Evolutionary conservation across 83 land plant genomes (phyloP).

Genomic region (Diphasiastrum complanatum): DNA sequence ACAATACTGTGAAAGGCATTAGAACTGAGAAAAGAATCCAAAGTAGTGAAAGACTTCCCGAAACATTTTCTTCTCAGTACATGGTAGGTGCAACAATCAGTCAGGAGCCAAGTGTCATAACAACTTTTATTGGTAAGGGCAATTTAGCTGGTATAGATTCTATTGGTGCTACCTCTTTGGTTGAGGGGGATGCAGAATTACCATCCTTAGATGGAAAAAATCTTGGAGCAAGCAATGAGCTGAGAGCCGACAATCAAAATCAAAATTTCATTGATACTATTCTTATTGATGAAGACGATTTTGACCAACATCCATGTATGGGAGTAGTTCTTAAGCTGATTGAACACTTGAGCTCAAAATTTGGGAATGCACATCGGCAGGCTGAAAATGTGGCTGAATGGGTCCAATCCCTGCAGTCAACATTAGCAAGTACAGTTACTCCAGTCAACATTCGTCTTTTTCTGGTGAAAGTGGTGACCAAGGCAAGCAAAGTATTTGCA

Average conservation of each 20-base stretch:
- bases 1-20: slow-evolving; percentile 29
- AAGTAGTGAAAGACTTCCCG: slow-evolving; percentile 1
- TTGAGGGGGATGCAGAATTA: slow-evolving; percentile 1
- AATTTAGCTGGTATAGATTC: slow-evolving; percentile 9
- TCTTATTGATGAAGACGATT: slow-evolving; percentile 44
- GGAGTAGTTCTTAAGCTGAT: slow-evolving; percentile 31
- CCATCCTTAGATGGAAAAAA: slow-evolving; percentile 7
- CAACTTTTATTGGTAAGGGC: slow-evolving; percentile 27
- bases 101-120: slow-evolving; percentile 42
- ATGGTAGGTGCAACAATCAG: slow-evolving; percentile 37
- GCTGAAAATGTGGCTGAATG: slow-evolving; percentile 41
- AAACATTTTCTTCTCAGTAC: slow-evolving; percentile 42
- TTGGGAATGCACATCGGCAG: slow-evolving; percentile 1
- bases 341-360: slow-evolving; percentile 36
- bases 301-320: slow-evolving; percentile 52
- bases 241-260: neutral
- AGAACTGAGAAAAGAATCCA: slow-evolving; percentile 15
- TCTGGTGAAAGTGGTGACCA: slow-evolving; percentile 41
- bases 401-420: slow-evolving; percentile 39
- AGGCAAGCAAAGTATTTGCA: slow-evolving; percentile 39
- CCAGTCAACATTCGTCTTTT: slow-evolving; percentile 45
- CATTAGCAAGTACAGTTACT: slow-evolving; percentile 37
- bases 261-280: slow-evolving; percentile 26
- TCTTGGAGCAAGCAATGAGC: slow-evolving; percentile 11
- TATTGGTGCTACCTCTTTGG: slow-evolving; percentile 1